Base-by-base conservation (phyloP, 2,329 filamentous ascomycete species). In the Fusarium sororula region DNA sequence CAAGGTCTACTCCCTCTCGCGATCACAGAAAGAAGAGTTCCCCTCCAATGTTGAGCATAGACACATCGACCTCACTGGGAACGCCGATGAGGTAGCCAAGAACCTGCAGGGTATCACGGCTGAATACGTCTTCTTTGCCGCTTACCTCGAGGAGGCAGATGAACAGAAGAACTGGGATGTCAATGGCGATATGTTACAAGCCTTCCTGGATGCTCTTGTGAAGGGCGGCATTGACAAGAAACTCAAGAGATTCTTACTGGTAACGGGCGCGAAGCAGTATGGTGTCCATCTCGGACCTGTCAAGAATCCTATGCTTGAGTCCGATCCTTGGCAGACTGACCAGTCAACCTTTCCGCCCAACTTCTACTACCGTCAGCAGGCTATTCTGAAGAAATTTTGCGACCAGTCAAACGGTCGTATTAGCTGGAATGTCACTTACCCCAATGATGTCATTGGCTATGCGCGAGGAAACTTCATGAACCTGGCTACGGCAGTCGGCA, bases 391-490 rank as follows among this genome's bases (percentile, higher is more conserved):
- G 24, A 6, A 26, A 0, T 66, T 66, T 8, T 66, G 58, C 17
- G 24, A 55, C 1, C 41, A 66, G 15, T 24, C 26, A 10, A 35
- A 41, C 2, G 59, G 48, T 8, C 41, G 24, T 1, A 8, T 32
- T 0, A 17, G 47, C 9, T 66, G 63, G 63, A 66, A 69, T 20
- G 66, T 68, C 5, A 69, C 66, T 0, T 69, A 69, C 20, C 50
- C 64, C 3, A 68, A 63, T n/a, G 66, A 69, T 24, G 66, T 69
- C 13, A 68, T 69, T 3, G 66, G 66, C 5, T 69, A 68, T 12
- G 66, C 64, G 1, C 65, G 57, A 12, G 64, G 66, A 18, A 69
- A 69, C 35, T 69, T 69, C 12, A 69, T 69, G 66, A 69, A 69
- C 22, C 24, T 69, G n/a, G 50, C 26, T 12, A 69, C 56, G 12